Conservation (phyloP, 768 basidiomycete species). For the Podaxis sp. region DNA sequence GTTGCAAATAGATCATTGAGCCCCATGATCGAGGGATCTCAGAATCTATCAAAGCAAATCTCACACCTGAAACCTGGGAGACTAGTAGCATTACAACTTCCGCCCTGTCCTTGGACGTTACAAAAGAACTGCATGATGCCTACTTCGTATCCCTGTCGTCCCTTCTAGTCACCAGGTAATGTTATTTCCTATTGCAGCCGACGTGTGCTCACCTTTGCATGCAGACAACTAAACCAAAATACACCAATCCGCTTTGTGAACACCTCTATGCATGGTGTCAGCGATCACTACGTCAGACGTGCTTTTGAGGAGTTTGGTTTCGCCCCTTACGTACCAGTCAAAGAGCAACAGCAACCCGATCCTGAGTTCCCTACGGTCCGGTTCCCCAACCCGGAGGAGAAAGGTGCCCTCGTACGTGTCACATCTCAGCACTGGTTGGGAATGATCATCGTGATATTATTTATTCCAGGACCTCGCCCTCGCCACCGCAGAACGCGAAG, state of each 20-base stretch:
- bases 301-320: slow-evolving; percentile 63
- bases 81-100: slow-evolving; percentile 31
- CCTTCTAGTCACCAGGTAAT: slow-evolving; percentile 25
- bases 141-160: slow-evolving; percentile 48
- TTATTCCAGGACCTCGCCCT: slow-evolving; percentile 66
- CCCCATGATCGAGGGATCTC: slow-evolving; percentile 84
- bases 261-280: slow-evolving; percentile 90
- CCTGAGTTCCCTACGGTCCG: slow-evolving; percentile 82
- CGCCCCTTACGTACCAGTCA: slow-evolving; percentile 52
- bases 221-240: slow-evolving; percentile 32
- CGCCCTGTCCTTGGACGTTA: slow-evolving; percentile 48
- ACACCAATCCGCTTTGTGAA: slow-evolving; percentile 63
- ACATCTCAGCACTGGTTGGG: not conserved
- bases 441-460: not conserved
- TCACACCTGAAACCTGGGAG: slow-evolving; percentile 49
- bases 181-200: not conserved
- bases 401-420: slow-evolving; percentile 44
- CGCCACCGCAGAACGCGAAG: slow-evolving; percentile 47
- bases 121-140: slow-evolving; percentile 49
- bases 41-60: slow-evolving; percentile 52
- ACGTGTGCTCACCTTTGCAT: not conserved
- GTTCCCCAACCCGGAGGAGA: slow-evolving; percentile 91
- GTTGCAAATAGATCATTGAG: slow-evolving; percentile 59
- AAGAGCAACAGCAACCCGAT: slow-evolving; percentile 67
- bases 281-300: slow-evolving; percentile 54